Evolutionary conservation across 2,329 filamentous ascomycete genomes (phyloP).

Genomic region (Lachnellula occidentalis): DNA sequence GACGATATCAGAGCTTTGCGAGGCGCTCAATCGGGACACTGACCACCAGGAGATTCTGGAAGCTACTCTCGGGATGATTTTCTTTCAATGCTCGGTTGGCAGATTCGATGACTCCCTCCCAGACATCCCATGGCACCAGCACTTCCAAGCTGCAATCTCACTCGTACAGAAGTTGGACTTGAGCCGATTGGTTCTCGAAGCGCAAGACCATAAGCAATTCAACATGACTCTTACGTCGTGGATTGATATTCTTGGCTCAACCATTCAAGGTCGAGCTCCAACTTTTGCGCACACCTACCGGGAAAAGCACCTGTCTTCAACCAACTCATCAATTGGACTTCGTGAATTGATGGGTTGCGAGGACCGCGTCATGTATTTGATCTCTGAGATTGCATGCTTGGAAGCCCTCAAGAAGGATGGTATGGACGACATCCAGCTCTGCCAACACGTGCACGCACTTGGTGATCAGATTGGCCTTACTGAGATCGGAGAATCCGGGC

Average conservation of each 20-base stretch:
- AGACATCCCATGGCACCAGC: slow-evolving; percentile 94
- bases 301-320: slow-evolving; percentile 75
- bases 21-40: slow-evolving; percentile 72
- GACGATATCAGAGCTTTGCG: slow-evolving; percentile 80
- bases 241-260: slow-evolving; percentile 95
- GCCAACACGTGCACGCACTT: slow-evolving; percentile 82
- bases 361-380: slow-evolving; percentile 94
- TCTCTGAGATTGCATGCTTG: slow-evolving; percentile 94
- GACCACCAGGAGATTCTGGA: slow-evolving; percentile 86
- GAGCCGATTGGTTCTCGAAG: slow-evolving; percentile 58
- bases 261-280: slow-evolving; percentile 82
- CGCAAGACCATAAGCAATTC: slow-evolving; percentile 53
- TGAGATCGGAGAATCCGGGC: slow-evolving; percentile 56
- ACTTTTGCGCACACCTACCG: slow-evolving; percentile 93
- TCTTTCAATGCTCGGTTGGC: slow-evolving; percentile 91
- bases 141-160: slow-evolving; percentile 86
- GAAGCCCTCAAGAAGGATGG: slow-evolving; percentile 80
- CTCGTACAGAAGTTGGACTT: slow-evolving; percentile 82
- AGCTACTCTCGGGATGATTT: slow-evolving; percentile 89
- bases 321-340: slow-evolving; percentile 62
- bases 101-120: slow-evolving; percentile 77
- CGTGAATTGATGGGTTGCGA: slow-evolving; percentile 96
- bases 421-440: slow-evolving; percentile 81
- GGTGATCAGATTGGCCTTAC: slow-evolving; percentile 81
- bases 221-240: slow-evolving; percentile 92